phyloP scores from a whole-genome alignment of 495 filamentous ascomycete species.

The Bathelium albidoporum region DNA sequence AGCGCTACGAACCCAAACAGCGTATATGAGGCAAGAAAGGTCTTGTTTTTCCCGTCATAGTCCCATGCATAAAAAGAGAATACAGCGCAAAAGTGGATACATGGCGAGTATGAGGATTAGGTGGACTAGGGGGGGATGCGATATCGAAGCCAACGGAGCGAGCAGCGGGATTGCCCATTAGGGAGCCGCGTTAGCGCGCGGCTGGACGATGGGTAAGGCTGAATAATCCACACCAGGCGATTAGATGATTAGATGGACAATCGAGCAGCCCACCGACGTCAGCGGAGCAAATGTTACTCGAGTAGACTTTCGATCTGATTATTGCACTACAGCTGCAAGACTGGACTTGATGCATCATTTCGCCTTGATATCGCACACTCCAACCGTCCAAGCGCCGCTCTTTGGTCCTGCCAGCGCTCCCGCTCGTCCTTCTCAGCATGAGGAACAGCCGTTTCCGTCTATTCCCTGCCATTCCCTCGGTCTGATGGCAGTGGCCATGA shows the following conservation, averaged over 20 bases:
- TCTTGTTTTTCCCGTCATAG: background rate
- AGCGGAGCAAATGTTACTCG: background rate
- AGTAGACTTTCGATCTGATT: background rate
- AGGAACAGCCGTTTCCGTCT: no score
- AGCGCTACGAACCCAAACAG: background rate
- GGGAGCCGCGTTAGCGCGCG: background rate
- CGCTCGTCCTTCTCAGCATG: background rate
- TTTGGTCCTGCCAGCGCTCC: background rate
- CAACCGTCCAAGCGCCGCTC: background rate
- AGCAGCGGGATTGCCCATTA: background rate
- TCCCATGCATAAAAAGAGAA: background rate
- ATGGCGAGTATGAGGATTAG: background rate
- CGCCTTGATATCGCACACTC: background rate
- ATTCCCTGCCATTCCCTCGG: background rate
- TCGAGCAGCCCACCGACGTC: no score
- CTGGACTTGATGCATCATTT: background rate
- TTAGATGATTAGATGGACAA: no score
- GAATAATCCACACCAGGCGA: background rate
- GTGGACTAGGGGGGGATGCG: background rate
- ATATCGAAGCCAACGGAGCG: background rate
- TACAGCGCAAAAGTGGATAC: background rate
- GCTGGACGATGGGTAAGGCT: slow-evolving; percentile 4
- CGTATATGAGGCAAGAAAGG: background rate
- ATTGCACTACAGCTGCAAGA: background rate
- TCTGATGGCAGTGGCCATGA: background rate